Evolutionary conservation across 352 stramenopile species (phyloP), one percentile per base, ranked within the genome.

Genomic region (Globisporangium emineosum): DNA sequence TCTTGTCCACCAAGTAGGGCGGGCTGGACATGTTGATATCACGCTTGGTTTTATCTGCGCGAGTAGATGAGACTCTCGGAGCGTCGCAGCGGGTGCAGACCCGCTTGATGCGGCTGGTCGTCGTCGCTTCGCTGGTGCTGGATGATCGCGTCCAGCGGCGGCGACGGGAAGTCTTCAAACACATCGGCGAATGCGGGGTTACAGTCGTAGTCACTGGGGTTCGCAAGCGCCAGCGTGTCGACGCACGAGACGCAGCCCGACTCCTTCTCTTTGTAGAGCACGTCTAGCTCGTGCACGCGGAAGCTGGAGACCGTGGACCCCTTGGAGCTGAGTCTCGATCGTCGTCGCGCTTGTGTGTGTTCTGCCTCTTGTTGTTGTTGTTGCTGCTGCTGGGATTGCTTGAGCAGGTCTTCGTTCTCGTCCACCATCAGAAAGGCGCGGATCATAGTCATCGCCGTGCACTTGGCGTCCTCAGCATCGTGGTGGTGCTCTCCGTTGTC

Each of bases 341-440:
- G 59, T 25, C 66, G 70, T 6, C 58, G 62, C 37, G 40, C n/a
- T n/a, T 67, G 29, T 58, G 60, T 29, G 43, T 45, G 13, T 42
- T 25, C 2, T 47, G 17, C 21, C 13, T 21, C 32, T n/a, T 65
- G 19, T 9, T 27, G 21, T 56, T 7, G 45, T 37, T 8, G 66
- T 32, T 7, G 55, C 37, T 15, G 40, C 57, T 12, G 23, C 25
- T 42, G 17, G 1, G 13, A 35, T 25, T 49, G 49, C 69, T 53
- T 53, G 53, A 35, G 10, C 57, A 60, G 10, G 63, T 75, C 35
- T 32, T 68, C 71, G 25, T 75, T 63, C 33, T 86, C 70, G 45
- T 88, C 75, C 33, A 89, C 80, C 65, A 91, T 76, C 43, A 91
- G 57, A 61, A 91, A 91, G 69, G 88, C 73, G 7, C 80, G 72